A percentile compares a stretch with the other conserved stretches of the same genome.
Conservation (phyloP, 2,329 filamentous ascomycete species). For the Botrytis deweyae region DNA sequence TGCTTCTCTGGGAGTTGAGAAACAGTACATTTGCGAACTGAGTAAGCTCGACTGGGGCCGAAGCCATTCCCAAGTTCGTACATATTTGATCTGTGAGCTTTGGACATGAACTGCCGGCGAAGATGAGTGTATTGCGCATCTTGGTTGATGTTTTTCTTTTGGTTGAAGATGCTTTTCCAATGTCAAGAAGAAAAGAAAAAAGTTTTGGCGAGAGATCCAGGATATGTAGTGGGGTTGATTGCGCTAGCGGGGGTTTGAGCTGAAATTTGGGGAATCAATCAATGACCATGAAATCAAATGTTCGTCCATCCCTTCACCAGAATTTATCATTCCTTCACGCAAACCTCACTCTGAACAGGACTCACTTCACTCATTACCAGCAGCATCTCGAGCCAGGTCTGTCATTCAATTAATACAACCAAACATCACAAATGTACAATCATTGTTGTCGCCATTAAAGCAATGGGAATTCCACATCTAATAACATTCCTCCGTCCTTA, state of each 20-base stretch:
- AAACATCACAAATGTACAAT: not conserved
- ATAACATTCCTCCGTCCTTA: conserved; percentile 54
- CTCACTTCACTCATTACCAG: not conserved
- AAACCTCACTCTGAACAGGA: not conserved
- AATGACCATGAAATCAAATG: not conserved
- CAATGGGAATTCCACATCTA: conserved; percentile 62
- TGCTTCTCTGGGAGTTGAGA: conserved; percentile 30
- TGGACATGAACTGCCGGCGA: conserved; percentile 66
- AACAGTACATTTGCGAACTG: conserved; percentile 66
- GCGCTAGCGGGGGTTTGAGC: not conserved
- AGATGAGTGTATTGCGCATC: conserved; percentile 67
- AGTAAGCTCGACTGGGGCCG: conserved; percentile 63
- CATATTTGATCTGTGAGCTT: conserved; percentile 65
- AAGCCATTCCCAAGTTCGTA: conserved; percentile 64
- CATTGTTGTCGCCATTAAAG: conserved; percentile 27
- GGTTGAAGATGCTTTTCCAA: conserved; percentile 9
- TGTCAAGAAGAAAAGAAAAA: conserved; percentile 23
- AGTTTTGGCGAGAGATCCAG: conserved; percentile 5
- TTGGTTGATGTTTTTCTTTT: not conserved
- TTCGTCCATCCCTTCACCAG: not conserved
- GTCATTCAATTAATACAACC: not conserved
- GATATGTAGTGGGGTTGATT: not conserved
- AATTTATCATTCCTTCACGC: not conserved
- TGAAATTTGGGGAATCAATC: not conserved
- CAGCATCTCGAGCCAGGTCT: not conserved